Evolutionary conservation across 1,284 basidiomycete species (phyloP), one percentile per base, ranked within the genome.

Genomic region (Tilletia caries): DNA sequence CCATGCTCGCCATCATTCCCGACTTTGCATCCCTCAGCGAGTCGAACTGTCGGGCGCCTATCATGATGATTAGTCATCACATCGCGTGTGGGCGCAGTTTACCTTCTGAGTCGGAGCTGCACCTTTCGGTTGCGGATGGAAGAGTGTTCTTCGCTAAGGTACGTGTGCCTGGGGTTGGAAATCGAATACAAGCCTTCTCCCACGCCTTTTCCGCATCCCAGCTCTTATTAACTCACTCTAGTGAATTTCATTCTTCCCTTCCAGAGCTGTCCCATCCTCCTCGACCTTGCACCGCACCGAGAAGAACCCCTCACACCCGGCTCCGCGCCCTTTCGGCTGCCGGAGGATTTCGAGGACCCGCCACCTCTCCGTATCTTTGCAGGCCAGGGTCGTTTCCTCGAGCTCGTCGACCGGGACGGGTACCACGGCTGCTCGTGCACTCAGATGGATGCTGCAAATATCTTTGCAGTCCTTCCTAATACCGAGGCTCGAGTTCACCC

Each of bases 371-470:
- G 58, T 10, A 15, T 62, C 10, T 62, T 33, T 15, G 58, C 58
- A 10, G 33, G 29, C 3, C 32, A 20, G 5, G 15, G 12, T 1
- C 27, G 10, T 13, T 18, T 13, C 3, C 27, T 13, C 32, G 58
- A 34, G 8, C 33, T 62, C 10, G 13, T 41, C 6, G 58, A 33
- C 58, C n/a, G 15, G 23, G 32, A 62, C 29, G 32, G 58, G 2
- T 18, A 27, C 18, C 23, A 10, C 2, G 58, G 58, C 3, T 62
- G 32, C 33, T 32, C 27, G 27, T 34, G 33, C 20, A 29, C 58
- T n/a, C 32, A 62, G 29, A 62, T 62, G 58, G 58, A 62, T 29
- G 58, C 32, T 15, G 58, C 58, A 18, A 62, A 62, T 15, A 33
- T 62, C 1, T 62, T 62, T 23, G 58, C 58, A 4, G 52, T 58